phyloP scores from a whole-genome alignment of 108 stramenopile species.

The Skeletonema menzelii region DNA sequence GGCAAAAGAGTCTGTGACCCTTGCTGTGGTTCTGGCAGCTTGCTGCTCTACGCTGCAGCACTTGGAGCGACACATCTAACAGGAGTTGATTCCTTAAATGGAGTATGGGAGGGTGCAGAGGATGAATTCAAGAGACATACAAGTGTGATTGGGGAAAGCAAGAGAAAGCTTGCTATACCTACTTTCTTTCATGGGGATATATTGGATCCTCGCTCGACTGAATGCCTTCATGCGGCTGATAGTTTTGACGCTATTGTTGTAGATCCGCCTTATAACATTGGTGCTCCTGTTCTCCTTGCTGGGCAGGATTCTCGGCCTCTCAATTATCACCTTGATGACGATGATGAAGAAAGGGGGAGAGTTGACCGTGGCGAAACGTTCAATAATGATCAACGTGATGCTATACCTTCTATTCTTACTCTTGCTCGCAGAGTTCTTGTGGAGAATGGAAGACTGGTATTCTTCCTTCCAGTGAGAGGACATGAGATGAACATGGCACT shows the following conservation, averaged over 20 bases:
- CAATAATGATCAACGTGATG: not conserved
- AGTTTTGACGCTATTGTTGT: constrained; percentile 34
- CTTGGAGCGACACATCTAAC: constrained; percentile 26
- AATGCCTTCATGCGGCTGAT: constrained; percentile 10
- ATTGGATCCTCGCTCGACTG: constrained; percentile 17
- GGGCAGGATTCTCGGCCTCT: constrained; percentile 24
- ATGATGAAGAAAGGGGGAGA: not conserved
- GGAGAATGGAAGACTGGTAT: constrained; percentile 33
- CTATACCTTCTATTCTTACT: constrained; percentile 13
- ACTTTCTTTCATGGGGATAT: constrained; percentile 31
- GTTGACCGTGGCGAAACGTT: not conserved
- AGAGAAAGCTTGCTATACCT: not conserved
- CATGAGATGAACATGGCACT: constrained; percentile 6
- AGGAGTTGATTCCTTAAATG: constrained; percentile 29
- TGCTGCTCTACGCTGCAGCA: constrained; percentile 36
- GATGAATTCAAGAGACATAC: constrained; percentile 6
- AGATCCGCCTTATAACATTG: constrained; percentile 46
- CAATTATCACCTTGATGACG: constrained; percentile 24
- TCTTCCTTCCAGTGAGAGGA: constrained; percentile 36
- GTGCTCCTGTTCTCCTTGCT: constrained; percentile 27
- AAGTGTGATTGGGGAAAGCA: not conserved
- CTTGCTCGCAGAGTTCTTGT: constrained; percentile 26
- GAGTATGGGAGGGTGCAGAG: constrained; percentile 16
- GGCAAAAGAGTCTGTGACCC: constrained; percentile 20
- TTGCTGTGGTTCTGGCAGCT: constrained; percentile 38